Conservation (phyloP, 805 yeast genomes). For the Suhomyces kilbournensis region DNA sequence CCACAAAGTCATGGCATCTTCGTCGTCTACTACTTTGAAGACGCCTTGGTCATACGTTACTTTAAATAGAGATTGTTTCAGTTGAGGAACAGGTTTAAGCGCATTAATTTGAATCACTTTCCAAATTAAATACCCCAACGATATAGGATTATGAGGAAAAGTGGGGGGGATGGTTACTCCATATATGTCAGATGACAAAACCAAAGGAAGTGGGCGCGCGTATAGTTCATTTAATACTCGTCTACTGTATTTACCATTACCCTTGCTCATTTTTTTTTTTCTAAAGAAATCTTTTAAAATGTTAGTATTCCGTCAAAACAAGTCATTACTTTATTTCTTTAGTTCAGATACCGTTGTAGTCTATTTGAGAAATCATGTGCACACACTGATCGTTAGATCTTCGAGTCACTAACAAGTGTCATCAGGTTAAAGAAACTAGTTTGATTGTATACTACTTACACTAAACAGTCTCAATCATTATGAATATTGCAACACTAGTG, state of each 20-base stretch:
- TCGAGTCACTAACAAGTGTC: conserved; percentile 24
- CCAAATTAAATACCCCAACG: conserved; percentile 50
- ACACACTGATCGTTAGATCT: conserved; percentile 47
- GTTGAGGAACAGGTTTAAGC: conserved; percentile 24
- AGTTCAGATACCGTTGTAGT: conserved; percentile 97
- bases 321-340: neutral
- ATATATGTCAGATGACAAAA: conserved; percentile 30
- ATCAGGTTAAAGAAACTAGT: conserved; percentile 12
- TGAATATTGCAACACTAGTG: neutral
- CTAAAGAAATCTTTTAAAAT: neutral
- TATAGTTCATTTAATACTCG: conserved; percentile 29
- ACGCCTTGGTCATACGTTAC: conserved; percentile 25
- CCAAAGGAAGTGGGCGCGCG: conserved; percentile 58
- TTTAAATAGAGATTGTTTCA: conserved; percentile 11
- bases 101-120: conserved; percentile 18
- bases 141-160: conserved; percentile 64
- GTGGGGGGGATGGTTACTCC: conserved; percentile 49
- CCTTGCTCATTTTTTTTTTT: conserved; percentile 11
- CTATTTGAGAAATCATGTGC: conserved; percentile 76
- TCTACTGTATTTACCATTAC: conserved; percentile 29
- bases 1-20: conserved; percentile 66
- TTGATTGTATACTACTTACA: neutral
- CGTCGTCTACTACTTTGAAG: conserved; percentile 41
- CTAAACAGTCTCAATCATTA: neutral
- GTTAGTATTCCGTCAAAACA: conserved; percentile 3